These are phyloP conservation scores for Salvia sclarea DNA, from an alignment of 305 asterid species.

Conservation along the genomic window DNA sequence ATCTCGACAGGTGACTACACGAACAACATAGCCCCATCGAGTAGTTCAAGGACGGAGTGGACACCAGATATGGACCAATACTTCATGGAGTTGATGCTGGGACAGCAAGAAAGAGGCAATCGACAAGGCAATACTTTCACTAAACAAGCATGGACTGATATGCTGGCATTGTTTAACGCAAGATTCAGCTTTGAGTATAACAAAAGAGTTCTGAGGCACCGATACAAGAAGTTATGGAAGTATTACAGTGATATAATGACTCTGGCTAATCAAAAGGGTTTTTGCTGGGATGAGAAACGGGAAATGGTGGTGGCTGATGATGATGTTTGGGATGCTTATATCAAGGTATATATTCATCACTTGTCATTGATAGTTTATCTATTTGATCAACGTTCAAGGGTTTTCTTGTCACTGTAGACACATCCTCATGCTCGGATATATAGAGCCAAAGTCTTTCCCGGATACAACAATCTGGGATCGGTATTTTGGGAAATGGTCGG, in stretches of 20 bases:
- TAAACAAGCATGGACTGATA: constrained; percentile 47
- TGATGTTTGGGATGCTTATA: constrained; percentile 47
- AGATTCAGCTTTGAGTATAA: constrained; percentile 38
- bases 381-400: constrained; percentile 21
- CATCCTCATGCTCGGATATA: constrained; percentile 47
- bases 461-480: constrained; percentile 37
- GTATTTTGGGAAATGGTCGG: constrained; percentile 39
- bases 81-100: constrained; percentile 41
- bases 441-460: constrained; percentile 38
- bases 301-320: constrained; percentile 46
- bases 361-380: constrained; percentile 23
- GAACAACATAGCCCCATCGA: constrained; percentile 34
- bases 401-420: constrained; percentile 33
- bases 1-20: constrained; percentile 38
- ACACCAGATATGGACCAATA: constrained; percentile 42
- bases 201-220: constrained; percentile 44
- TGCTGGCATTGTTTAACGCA: constrained; percentile 40
- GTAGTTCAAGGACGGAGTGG: constrained; percentile 47
- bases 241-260: constrained; percentile 38
- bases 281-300: constrained; percentile 45
- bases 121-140: constrained; percentile 38
- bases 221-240: constrained; percentile 42
- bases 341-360: constrained; percentile 35
- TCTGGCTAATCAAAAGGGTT: constrained; percentile 41
- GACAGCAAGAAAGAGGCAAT: constrained; percentile 47